Percentiles rank a stretch among this genome's conserved stretches.
Conservation (phyloP, 345 rosid species). For the Brassica rapa region DNA sequence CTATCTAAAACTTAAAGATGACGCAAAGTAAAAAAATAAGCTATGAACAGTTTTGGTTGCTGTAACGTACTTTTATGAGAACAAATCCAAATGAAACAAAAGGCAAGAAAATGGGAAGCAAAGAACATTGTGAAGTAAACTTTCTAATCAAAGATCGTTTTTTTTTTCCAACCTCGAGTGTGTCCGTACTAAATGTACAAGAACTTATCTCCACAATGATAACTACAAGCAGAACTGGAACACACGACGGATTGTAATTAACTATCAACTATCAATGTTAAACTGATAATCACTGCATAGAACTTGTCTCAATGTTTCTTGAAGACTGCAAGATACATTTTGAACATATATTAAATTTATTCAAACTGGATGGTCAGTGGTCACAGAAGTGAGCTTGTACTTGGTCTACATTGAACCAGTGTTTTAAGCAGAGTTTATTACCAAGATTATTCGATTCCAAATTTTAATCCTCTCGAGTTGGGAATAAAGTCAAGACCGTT, state of each 20-base stretch:
- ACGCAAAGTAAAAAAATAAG: background rate
- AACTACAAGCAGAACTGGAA: slow-evolving; percentile 20
- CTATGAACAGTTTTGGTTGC: background rate
- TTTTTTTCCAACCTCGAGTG: background rate
- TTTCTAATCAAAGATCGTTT: background rate
- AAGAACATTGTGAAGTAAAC: slow-evolving; percentile 6
- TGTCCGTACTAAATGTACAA: slow-evolving; percentile 23
- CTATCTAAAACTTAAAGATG: slow-evolving; percentile 5
- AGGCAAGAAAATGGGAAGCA: background rate
- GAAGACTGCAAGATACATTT: background rate
- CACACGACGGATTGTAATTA: background rate
- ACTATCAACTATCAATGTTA: slow-evolving; percentile 2
- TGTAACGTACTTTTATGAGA: background rate
- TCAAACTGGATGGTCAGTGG: slow-evolving; percentile 6
- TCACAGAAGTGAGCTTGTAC: background rate
- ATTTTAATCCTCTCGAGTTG: slow-evolving; percentile 73
- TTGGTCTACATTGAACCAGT: background rate
- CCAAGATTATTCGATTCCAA: slow-evolving; percentile 6
- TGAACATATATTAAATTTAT: background rate
- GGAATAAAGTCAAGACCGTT: slow-evolving; percentile 91
- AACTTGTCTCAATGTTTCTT: background rate
- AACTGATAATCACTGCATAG: slow-evolving; percentile 17
- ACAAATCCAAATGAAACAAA: background rate
- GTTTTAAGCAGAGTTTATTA: slow-evolving; percentile 6
- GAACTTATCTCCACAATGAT: slow-evolving; percentile 34